These are phyloP conservation scores for Ganoderma lucidum DNA, from an alignment of 1,284 basidiomycete species.

Conservation along the genomic window DNA sequence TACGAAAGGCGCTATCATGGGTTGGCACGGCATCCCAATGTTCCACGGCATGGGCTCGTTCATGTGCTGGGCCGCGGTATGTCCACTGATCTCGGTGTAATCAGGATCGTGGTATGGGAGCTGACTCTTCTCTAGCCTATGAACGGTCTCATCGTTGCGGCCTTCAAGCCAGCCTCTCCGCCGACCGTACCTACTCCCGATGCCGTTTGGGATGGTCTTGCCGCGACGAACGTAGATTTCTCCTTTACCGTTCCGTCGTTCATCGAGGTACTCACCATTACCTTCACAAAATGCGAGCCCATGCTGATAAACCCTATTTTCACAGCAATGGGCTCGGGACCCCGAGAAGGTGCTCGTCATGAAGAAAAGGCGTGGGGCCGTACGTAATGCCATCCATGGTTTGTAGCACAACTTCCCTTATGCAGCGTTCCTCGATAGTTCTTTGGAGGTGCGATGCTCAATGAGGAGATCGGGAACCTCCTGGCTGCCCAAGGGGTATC, in stretches of 20 bases:
- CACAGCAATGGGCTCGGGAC: constrained; percentile 32
- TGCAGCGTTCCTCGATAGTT: neutral
- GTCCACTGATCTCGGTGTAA: constrained; percentile 9
- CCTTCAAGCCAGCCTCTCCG: constrained; percentile 28
- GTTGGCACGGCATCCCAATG: constrained; percentile 31
- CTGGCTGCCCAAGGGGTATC: constrained; percentile 21
- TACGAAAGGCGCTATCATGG: constrained; percentile 19
- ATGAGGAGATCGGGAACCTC: constrained; percentile 18
- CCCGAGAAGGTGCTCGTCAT: constrained; percentile 27
- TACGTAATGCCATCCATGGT: constrained; percentile 5
- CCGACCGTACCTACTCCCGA: constrained; percentile 33
- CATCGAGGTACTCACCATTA: constrained; percentile 35
- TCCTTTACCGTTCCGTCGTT: constrained; percentile 38
- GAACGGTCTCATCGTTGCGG: constrained; percentile 26
- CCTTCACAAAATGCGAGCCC: neutral
- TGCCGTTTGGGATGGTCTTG: constrained; percentile 28
- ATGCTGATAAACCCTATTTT: neutral
- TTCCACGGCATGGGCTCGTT: constrained; percentile 36
- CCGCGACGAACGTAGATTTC: constrained; percentile 27
- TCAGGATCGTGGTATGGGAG: neutral
- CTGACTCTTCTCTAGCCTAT: constrained; percentile 16
- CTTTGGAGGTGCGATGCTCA: constrained; percentile 15
- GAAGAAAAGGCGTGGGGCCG: constrained; percentile 28
- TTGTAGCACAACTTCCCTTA: too few species aligned
- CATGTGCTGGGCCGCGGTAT: constrained; percentile 21